Evolutionary conservation across 495 filamentous ascomycete genomes (phyloP), one percentile per base, ranked within the genome.

Genomic region (Cladorrhinum samala): DNA sequence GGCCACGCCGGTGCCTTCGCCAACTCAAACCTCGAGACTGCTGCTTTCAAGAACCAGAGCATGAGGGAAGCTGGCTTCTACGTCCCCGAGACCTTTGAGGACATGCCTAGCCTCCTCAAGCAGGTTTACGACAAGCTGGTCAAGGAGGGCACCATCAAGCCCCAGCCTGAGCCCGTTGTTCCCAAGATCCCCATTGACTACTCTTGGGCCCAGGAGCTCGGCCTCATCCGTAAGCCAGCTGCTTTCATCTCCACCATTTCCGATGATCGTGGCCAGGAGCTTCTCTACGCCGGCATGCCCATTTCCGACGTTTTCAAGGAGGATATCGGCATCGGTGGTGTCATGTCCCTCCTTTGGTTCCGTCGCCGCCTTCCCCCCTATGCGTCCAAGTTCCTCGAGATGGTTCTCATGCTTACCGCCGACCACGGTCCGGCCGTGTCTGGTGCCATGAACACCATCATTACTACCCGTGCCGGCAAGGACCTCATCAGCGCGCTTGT

Each of bases 161-260:
- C 91, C 53, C 78, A 85, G 62, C 76, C 88, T 44, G 93, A 98
- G 81, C 93, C 94, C 44, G 81, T 86, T 53, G 87, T 90, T 19
- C 93, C 93, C 67, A 98, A 98, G 89, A 98, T 98, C 68, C 93
- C 93, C 65, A 96, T 98, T 64, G 93, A 98, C 76, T 98, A 98
- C 84, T 90, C 91, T 18, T 98, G 93, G 93, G 93, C 93, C 20
- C 94, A 97, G 77, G 93, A 98, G 74, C 87, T 98, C 54, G 93
- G 93, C 69, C 91, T 98, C 62, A 89, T 98, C 79, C 94, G 93
- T 74, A 98, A 98, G 82, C 93, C 93, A 61, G 93, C 93, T 70
- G 94, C 93, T 62, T 98, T 98, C 77, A 98, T 98, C 74, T 97
- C 93, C 60, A 98, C 93, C 68, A 97, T 98, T 70, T 95, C 93